Base-by-base conservation (phyloP, 2,329 filamentous ascomycete genomes). In the Monilinia fructicola region DNA sequence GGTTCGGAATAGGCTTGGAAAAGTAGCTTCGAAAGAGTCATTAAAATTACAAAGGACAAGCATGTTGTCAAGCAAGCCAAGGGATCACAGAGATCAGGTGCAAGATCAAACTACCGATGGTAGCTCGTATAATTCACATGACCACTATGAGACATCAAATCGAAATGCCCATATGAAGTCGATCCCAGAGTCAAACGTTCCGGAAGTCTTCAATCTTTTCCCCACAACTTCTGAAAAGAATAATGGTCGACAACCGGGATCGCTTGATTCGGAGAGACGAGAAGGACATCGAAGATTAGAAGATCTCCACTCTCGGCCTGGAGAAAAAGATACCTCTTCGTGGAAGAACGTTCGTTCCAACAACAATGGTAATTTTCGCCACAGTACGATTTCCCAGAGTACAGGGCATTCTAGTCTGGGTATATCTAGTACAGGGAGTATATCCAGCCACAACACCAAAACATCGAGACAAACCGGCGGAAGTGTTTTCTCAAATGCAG, bases 391-490 rank as follows among this genome's bases (percentile, higher is more conserved):
- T 3, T 66, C 64, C 31, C 50, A 42, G 12, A 60, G 35, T 5
- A 46, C 53, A 26, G 53, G 63, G 14, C 31, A 65, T 58, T 65
- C 64, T 21, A 65, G 64, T 26, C 38, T 64, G 69, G 73, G 72
- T 48, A 58, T 62, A 10, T 72, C 73, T 3, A 77, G 74, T 68
- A 67, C 71, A 46, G 70, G 72, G 9, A 77, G 75, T 61, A 68
- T 74, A 44, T 75, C 74, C 12, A 76, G 74, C 66, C 71, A 71
- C 2, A 75, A 74, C 35, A 75, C 74, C 3, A 75, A 71, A 46
- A 71, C 73, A 18, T 77, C 75, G 10, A 70, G 70, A 31, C 71
- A 70, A 38, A 76, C 73, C 4, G 71, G 67, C 58, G 54, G 56
- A 35, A 77, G 75, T 67, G 68, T 69, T 4, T 69, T 75, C 26